Percentiles rank a stretch among this genome's conserved stretches.
Evolutionary conservation across 2,329 filamentous ascomycete species (phyloP).

Genomic region (Cylindrodendrum hubeiense): DNA sequence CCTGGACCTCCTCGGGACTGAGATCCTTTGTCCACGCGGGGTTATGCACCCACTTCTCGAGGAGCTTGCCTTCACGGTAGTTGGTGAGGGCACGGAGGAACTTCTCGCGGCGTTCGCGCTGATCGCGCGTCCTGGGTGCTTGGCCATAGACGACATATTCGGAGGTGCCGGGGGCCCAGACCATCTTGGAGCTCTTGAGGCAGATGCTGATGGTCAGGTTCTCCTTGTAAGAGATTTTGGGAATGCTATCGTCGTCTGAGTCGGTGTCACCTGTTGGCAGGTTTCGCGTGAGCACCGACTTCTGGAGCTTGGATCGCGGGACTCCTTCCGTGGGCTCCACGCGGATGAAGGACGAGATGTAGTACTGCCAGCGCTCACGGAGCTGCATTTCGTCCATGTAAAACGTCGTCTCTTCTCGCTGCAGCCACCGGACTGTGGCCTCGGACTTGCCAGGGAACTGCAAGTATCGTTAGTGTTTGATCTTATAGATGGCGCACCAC

Average conservation of each 20-base stretch:
- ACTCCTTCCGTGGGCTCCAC: constrained; percentile 90
- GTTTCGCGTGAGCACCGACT: constrained; percentile 79
- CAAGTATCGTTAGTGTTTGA: constrained; percentile 52
- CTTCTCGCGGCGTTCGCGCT: constrained; percentile 63
- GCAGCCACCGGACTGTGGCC: constrained; percentile 78
- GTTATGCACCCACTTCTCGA: constrained; percentile 86
- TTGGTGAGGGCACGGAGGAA: constrained; percentile 66
- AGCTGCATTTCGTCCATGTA: constrained; percentile 90
- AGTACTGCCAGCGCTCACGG: constrained; percentile 91
- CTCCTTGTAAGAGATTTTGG: constrained; percentile 74
- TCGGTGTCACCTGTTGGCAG: constrained; percentile 72
- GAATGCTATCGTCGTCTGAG: constrained; percentile 72
- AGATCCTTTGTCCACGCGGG: constrained; percentile 84
- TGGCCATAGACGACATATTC: constrained; percentile 82
- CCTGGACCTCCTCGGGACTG: constrained; percentile 81
- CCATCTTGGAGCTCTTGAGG: constrained; percentile 81
- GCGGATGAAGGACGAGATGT: constrained; percentile 91
- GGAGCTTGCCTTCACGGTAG: constrained; percentile 77
- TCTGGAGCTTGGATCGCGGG: constrained; percentile 72
- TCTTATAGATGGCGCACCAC: neutral
- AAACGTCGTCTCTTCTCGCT: constrained; percentile 80
- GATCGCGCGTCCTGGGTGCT: constrained; percentile 75
- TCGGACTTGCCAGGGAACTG: constrained; percentile 76
- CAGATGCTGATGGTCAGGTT: constrained; percentile 80
- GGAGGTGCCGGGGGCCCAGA: constrained; percentile 78